Conservation (phyloP, 1,284 basidiomycete species). For the Schizophyllum amplum region DNA sequence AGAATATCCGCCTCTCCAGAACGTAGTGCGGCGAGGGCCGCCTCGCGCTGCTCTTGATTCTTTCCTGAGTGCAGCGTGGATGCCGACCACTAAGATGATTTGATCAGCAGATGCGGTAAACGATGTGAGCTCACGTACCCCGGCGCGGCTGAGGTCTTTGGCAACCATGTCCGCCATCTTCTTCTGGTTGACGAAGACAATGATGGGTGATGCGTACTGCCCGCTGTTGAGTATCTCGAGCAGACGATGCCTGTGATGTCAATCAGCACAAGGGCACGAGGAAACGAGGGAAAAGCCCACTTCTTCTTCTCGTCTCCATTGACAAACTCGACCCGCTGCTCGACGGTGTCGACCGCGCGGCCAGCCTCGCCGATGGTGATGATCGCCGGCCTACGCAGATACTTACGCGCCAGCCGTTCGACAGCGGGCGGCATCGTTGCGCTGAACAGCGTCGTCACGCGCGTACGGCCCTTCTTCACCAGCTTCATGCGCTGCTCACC, state of each 20-base stretch:
- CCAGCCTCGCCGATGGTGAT: slow-evolving; percentile 98
- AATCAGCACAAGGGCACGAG: slow-evolving; percentile 7
- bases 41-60: slow-evolving; percentile 95
- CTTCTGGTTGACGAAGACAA: slow-evolving; percentile 99
- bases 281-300: slow-evolving; percentile 32
- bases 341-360: slow-evolving; percentile 95
- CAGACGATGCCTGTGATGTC: slow-evolving; percentile 55
- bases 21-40: slow-evolving; percentile 79
- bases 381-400: slow-evolving; percentile 85
- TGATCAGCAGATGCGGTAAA: slow-evolving; percentile 9
- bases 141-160: slow-evolving; percentile 82
- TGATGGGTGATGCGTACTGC: slow-evolving; percentile 84
- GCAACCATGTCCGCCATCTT: slow-evolving; percentile 97
- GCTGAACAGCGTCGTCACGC: slow-evolving; percentile 91
- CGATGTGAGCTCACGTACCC: slow-evolving; percentile 37
- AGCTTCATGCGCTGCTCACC: slow-evolving; percentile 35
- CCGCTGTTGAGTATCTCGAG: slow-evolving; percentile 87
- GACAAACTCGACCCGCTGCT: slow-evolving; percentile 94
- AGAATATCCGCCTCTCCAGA: slow-evolving; percentile 79
- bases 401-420: slow-evolving; percentile 90
- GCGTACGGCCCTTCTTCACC: slow-evolving; percentile 67
- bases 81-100: slow-evolving; percentile 60
- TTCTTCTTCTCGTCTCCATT: slow-evolving; percentile 92
- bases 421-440: slow-evolving; percentile 98
- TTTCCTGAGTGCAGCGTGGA: slow-evolving; percentile 95